Conservation (phyloP, 768 basidiomycete species). For the Pulveroboletus frians region DNA sequence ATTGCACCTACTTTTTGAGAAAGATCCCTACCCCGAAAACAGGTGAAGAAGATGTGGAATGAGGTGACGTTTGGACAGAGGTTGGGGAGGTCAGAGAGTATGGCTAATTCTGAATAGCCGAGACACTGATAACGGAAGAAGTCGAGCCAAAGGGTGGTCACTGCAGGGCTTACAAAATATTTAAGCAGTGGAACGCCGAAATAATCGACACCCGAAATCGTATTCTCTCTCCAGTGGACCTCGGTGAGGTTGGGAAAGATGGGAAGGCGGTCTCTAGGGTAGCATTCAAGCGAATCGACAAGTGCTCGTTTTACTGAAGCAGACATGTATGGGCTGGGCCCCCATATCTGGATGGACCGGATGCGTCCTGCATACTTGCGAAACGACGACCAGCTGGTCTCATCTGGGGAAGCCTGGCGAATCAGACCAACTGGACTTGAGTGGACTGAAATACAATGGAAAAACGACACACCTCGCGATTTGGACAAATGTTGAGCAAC, state of each 20-base stretch:
- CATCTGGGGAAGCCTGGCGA: background rate
- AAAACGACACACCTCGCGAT: background rate
- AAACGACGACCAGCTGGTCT: background rate
- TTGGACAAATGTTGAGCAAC: background rate
- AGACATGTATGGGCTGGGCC: background rate
- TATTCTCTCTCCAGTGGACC: background rate
- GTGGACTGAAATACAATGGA: background rate
- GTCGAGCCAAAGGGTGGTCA: background rate
- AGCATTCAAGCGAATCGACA: background rate
- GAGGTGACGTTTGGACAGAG: background rate
- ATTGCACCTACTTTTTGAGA: background rate
- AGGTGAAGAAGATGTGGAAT: background rate
- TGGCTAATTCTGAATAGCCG: background rate
- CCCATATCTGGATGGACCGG: background rate
- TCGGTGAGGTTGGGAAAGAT: background rate
- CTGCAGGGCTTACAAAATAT: background rate
- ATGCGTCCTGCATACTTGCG: background rate
- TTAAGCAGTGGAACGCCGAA: background rate
- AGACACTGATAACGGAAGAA: background rate
- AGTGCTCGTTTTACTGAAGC: background rate
- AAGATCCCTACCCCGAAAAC: background rate
- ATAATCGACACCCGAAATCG: background rate
- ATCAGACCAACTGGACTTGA: background rate
- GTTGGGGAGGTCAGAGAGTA: background rate
- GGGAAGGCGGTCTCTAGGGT: background rate